Conservation (phyloP, 352 stramenopile species). For the Blastocystis sp. region DNA sequence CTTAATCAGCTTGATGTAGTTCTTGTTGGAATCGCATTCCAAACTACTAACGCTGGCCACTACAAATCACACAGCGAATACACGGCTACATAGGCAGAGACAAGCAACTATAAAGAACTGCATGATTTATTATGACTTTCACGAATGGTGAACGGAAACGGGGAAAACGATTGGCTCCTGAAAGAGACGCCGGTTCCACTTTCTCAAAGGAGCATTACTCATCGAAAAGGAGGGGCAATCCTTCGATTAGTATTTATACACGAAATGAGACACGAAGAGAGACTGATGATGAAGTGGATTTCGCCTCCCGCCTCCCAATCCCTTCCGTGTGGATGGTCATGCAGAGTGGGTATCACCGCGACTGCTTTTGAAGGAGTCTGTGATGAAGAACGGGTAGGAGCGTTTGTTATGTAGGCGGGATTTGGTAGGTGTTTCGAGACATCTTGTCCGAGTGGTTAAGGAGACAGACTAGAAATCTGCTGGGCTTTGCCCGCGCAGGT, state of each 20-base stretch:
- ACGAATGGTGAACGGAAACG: background rate
- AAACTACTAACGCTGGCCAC: background rate
- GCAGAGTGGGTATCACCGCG: background rate
- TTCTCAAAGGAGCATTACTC: background rate
- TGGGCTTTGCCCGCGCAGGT: slow-evolving; percentile 73
- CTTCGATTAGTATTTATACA: background rate
- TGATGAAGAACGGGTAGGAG: background rate
- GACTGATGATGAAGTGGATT: background rate
- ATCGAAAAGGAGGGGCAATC: too few relatives aligned
- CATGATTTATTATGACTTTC: background rate
- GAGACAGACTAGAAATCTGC: slow-evolving; percentile 74
- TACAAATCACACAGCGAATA: slow-evolving; percentile 7
- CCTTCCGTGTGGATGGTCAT: background rate
- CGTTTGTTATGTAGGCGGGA: slow-evolving; percentile 6
- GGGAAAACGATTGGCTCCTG: background rate
- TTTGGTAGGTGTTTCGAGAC: background rate
- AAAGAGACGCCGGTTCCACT: background rate
- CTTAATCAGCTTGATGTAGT: slow-evolving; percentile 24
- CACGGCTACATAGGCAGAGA: background rate
- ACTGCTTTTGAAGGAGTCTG: background rate
- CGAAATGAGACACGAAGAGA: background rate
- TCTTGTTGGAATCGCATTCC: background rate
- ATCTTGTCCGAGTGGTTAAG: slow-evolving; percentile 74
- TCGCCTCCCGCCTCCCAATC: background rate
- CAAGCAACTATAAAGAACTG: background rate